Base-by-base conservation (phyloP, 371 early-diverging fungal species). In the Fennellomyces sp. region DNA sequence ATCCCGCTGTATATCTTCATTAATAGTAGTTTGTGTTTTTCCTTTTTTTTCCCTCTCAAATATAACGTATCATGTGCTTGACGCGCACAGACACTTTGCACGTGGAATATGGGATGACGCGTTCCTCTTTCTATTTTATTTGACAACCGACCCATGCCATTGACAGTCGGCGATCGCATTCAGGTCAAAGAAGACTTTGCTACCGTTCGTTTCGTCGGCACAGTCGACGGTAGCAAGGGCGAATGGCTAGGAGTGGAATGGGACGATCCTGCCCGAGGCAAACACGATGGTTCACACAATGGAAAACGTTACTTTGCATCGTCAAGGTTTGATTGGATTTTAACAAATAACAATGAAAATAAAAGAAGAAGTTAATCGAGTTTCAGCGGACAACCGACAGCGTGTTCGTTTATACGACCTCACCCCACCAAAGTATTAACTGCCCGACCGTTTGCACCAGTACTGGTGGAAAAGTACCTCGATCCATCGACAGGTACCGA, bases 241-340 rank as follows among this genome's bases (percentile, higher is more conserved):
- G 70, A 72, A 30, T 95, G 96, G 96, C 75, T 90, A n/a, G 94
- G 94, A 13, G 78, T 95, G n/a, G 93, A 94, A 70, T 95, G 96
- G 94, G 91, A 91, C 61, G 82, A 85, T 70, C 70, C 84, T 0
- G 56, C 60, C 2, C 80, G 93, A n/a, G 96, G 96, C 47, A 94
- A 93, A 60, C 94, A 95, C 70, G 78, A 85, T 47, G 96, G 94
- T 5, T 70, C 76, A 2, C 85, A 90, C 60, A 64, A 85, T 39
- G 87, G 82, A 27, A 64, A 56, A 4, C 63, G 70, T 11, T 94
- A 94, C 65, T 96, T 96, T 73, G 47, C 58, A 12, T 92, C 52
- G 36, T 28, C 36, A 38, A 41, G 50, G 28, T 38, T n/a, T n/a
- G n/a, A n/a, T n/a, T n/a, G n/a, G n/a, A n/a, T n/a, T n/a, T n/a